Base-by-base conservation (phyloP, 139 green algal genomes). In the Mychonastes homosphaera region DNA sequence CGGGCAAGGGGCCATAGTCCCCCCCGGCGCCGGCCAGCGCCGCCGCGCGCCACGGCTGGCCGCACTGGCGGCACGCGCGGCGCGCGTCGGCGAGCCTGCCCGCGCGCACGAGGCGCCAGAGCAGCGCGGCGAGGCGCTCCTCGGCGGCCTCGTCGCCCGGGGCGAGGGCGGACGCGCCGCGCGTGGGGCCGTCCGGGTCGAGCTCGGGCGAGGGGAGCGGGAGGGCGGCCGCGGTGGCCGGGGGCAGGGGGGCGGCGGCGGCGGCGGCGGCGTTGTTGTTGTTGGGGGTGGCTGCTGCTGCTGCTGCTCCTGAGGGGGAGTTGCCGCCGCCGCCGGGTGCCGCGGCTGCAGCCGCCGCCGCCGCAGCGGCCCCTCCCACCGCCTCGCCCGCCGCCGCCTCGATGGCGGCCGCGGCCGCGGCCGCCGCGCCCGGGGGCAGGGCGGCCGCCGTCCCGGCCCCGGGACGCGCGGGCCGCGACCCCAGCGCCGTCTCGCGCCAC, bases 51-150 rank as follows among this genome's bases (percentile, higher is more conserved):
- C 84, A 92, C 1, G 77, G 68, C 72, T 90, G 79, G 1, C 84
- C 84, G 23, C 56, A 70, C 0, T 76, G 38, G 23, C 27, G n/a
- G 46, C 77, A 88, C 45, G 84, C 65, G 33, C 67, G 45, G 21
- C 60, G 54, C 4, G 77, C 82, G 15, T 79, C 74, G 3, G 30
- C 38, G 24, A 87, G 13, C n/a, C 72, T 67, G 40, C 84, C 79
- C 41, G 75, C 72, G 0, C 83, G 53, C 35, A 92, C 24, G 18
- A 92, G 75, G 54, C 73, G 65, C 76, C 84, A 92, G n/a, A 90
- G 45, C 9, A 68, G 53, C 4, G 53, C 40, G 16, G 63, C 58
- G 49, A 87, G 57, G 32, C 78, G 56, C 52, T 92, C 77, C 72
- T 88, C 77, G 9, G 73, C 71, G 45, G 61, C 59, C 16, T 47